These are phyloP conservation scores for Trichophyton benhamiae DNA, from an alignment of 2,329 filamentous ascomycete species.

Conservation along the genomic window DNA sequence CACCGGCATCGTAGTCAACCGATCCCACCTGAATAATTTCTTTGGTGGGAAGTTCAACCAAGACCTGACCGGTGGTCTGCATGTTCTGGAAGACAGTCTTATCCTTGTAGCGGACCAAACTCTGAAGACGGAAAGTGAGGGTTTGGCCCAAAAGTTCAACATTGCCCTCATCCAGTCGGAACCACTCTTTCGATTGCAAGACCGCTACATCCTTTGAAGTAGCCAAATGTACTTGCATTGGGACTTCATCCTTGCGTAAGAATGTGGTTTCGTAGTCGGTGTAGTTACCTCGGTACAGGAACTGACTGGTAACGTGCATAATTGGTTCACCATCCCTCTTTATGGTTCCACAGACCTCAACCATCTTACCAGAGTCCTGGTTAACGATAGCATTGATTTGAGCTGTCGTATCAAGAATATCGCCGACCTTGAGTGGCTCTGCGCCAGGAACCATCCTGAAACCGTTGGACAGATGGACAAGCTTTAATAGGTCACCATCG, in stretches of 20 bases:
- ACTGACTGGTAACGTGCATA: conserved; percentile 98
- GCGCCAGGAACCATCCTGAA: conserved; percentile 98
- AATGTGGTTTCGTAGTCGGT: conserved; percentile 96
- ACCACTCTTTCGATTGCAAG: conserved; percentile 95
- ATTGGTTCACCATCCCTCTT: conserved; percentile 69
- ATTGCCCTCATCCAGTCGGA: conserved; percentile 71
- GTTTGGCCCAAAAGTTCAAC: conserved; percentile 86
- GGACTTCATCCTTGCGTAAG: conserved; percentile 91
- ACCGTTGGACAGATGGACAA: conserved; percentile 91
- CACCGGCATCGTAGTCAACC: conserved; percentile 84
- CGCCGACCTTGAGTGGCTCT: conserved; percentile 87
- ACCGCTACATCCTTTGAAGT: conserved; percentile 88
- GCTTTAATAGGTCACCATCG: conserved; percentile 87
- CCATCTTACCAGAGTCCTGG: conserved; percentile 97
- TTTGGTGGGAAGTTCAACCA: conserved; percentile 90
- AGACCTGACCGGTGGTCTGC: conserved; percentile 80
- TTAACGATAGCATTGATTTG: conserved; percentile 97
- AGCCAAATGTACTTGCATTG: conserved; percentile 79
- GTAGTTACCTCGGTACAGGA: conserved; percentile 88
- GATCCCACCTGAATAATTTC: conserved; percentile 96
- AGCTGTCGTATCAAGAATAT: conserved; percentile 81
- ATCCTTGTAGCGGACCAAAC: conserved; percentile 87
- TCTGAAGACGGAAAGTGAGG: conserved; percentile 89
- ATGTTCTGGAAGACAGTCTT: conserved; percentile 82
- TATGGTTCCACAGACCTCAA: conserved; percentile 97